Base-by-base conservation (phyloP, 2,329 filamentous ascomycete species). In the Pestalotiopsis sp. region DNA sequence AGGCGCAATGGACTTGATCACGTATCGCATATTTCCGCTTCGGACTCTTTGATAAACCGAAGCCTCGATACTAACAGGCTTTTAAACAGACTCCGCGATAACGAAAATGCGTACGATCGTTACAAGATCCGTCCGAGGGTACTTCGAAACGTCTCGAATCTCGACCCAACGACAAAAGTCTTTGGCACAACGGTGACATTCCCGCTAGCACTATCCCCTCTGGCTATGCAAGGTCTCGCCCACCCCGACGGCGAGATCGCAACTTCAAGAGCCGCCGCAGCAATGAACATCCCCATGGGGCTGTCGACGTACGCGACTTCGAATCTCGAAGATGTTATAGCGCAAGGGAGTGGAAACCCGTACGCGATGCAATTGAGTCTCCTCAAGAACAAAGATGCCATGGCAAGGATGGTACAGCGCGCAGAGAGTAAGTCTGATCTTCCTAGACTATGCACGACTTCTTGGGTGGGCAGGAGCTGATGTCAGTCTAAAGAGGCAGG, bases 311-410 rank as follows among this genome's bases (percentile, higher is more conserved):
- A 82, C 67, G 79, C 85, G 4, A 86, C 80, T 14, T 78, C 79
- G 39, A 75, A 79, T 0, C 74, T 86, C 20, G 83, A 86, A 69
- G 82, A 86, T 9, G 85, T 89, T 0, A 76, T 79, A 2, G 74
- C 77, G 0, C 77, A 84, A 49, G 75, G 76, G 0, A 76, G 76
- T 2, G 76, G 78, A 0, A 80, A 78, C 7, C 84, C 85, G 0
- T 84, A 86, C 70, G 82, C 81, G n/a, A 85, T 89, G 75, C 87
- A 90, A 73, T 78, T 89, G 71, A 86, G 84, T 72, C 79, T 87
- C 12, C 76, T 88, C 65, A 83, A 84, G 71, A 83, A 89, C 74
- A 79, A 84, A 4, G 71, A 74, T 0, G 77, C 82, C 3, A 84
- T 80, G 1, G 65, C 80, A 23, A 79, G 82, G 60, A 72, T 86